Base-by-base conservation (phyloP, 305 asterid genomes). In the Fraxinus floribunda region DNA sequence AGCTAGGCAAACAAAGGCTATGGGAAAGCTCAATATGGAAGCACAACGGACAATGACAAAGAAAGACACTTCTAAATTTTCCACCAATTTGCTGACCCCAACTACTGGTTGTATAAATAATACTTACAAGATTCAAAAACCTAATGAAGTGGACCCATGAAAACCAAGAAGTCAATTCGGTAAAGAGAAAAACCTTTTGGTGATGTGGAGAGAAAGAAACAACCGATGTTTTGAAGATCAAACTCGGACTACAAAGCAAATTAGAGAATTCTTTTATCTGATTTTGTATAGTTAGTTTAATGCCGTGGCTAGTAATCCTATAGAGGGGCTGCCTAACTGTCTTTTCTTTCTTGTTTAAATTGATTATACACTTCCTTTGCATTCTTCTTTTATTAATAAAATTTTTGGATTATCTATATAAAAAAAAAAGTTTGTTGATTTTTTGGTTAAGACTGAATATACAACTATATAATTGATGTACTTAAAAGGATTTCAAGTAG, bases 1-100 rank as follows among this genome's bases (percentile, higher is more conserved):
- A 34, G 75, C 70, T n/a, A 82, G 62, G 76, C 76, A 44, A 66
- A 9, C 30, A 83, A 73, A 44, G 24, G 34, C 18, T 13, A 71
- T 77, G 49, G 11, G 79, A 81, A 38, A 76, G 24, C 39, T 55
- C 55, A 80, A 80, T 29, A 71, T 16, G 74, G 62, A 49, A 82
- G 75, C 77, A 70, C 34, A 41, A 26, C 4, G 24, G 18, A 77
- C 57, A 81, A 79, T 52, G 39, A 8, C 41, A 49, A 60, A 35
- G 76, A 66, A 55, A 81, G 7, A 66, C 73, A 26, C n/a, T 0
- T 60, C 13, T 20, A 60, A 3, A 46, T 35, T 26, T 76, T 15
- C 9, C 64, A 35, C 41, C 41, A 36, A 36, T 72, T 60, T 74
- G 79, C 80, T 70, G 70, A 77, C 55, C 81, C 10, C 36, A 62